Base-by-base conservation (phyloP, 2,329 filamentous ascomycete genomes). In the Rutstroemia sp. region DNA sequence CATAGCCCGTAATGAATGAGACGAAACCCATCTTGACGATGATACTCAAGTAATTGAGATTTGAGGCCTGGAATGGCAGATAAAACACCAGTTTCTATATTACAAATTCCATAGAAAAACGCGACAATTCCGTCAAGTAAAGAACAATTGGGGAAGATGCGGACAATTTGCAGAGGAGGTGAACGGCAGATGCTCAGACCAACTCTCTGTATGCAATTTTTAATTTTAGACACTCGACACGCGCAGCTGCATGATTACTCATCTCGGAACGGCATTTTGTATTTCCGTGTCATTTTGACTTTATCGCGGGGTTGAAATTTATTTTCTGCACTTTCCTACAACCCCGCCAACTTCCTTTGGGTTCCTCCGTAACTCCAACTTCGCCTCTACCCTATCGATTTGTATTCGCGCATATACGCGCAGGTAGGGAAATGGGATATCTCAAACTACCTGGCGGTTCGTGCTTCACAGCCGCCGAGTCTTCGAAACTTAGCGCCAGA, bases 1-100 rank as follows among this genome's bases (percentile, higher is more conserved):
- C 69, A 66, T 78, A 77, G 73, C 78, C 79, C 68, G 80, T 75
- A 59, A 82, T 59, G 30, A 66, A 63, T 42, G 64, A 60, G 45
- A 64, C 36, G 50, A 70, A 53, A 12, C 63, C 66, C 66, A 69
- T 69, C 19, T 60, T 68, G 63, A 44, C 4, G 4, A 19, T 12
- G 25, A 42, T 14, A 19, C 2, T 19, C 25, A 19, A 19, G 39
- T 21, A 44, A 19, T 21, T 47, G 27, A 9, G 19, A 44, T 27
- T 55, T 19, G 4, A 27, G 27, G 53, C 53, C 53, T 23, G 25
- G 10, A 55, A 23, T 51, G 53, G 47, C 53, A 55, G 25, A 27
- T 38, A 16, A 23, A 25, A 56, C 16, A 6, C 25, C 25, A 46
- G 6, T 12, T 27, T 36, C n/a, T 56, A 56, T 56, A 45, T 25